A percentile compares a stretch with the other conserved stretches of the same genome.
Conservation (phyloP, 495 filamentous ascomycete genomes). For the Immersiella caudata region DNA sequence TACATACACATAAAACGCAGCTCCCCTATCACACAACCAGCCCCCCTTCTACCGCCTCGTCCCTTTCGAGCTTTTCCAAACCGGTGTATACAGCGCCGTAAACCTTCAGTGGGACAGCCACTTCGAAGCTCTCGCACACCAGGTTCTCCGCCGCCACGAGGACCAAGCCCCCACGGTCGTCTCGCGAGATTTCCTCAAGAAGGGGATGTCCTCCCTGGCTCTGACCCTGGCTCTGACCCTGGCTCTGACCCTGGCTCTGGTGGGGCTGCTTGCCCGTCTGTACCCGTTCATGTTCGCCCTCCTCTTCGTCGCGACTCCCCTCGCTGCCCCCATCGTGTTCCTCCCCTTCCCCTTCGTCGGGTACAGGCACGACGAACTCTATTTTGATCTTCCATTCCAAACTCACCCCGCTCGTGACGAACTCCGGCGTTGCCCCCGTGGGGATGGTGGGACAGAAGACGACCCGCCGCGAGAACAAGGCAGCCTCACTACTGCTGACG, state of each 20-base stretch:
- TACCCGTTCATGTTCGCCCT: not conserved
- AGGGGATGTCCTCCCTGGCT: slow-evolving; percentile 36
- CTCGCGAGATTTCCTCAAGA: slow-evolving; percentile 64
- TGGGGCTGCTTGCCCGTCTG: not conserved
- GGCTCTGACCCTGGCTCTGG: not conserved
- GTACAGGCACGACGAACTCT: slow-evolving; percentile 75
- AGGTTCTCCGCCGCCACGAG: slow-evolving; percentile 74
- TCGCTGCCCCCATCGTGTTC: not conserved
- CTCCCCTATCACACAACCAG: slow-evolving; percentile 45
- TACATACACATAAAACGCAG: not conserved
- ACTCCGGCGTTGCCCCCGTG: slow-evolving; percentile 76
- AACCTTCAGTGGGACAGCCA: slow-evolving; percentile 78
- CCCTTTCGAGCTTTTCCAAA: slow-evolving; percentile 51
- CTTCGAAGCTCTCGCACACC: slow-evolving; percentile 85
- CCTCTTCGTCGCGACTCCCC: not conserved
- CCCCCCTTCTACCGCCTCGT: slow-evolving; percentile 50
- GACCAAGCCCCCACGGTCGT: slow-evolving; percentile 70
- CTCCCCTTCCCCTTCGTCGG: not conserved
- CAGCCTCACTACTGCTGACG: slow-evolving; percentile 74
- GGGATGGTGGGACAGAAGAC: slow-evolving; percentile 83
- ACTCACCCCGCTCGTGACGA: slow-evolving; percentile 82
- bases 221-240: not conserved
- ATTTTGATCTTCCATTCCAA: slow-evolving; percentile 84
- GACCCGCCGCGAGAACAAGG: slow-evolving; percentile 74
- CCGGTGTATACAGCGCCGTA: slow-evolving; percentile 67